Evolutionary conservation across 1,139 yeast species (phyloP), one percentile per base, ranked within the genome.

Genomic region (Yamadazyma sp.): DNA sequence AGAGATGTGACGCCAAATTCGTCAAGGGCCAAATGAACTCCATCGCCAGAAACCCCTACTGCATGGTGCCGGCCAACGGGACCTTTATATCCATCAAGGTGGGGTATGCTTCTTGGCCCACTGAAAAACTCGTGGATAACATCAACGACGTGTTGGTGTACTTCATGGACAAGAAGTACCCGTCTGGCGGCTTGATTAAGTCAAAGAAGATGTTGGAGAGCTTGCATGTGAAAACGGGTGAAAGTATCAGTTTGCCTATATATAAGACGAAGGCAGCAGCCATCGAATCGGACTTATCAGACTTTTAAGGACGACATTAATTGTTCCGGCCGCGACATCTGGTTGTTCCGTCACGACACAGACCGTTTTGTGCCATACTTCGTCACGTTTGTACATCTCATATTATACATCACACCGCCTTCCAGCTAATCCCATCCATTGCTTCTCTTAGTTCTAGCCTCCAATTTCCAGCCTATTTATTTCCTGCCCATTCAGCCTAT

Each of bases 11-110:
- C 43, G 72, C 84, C 0, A 69, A 70, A 35, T 84, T 77, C 48
- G 78, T 85, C 2, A 63, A 68, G 39, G 71, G 73, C 12, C 94
- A 85, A 55, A 59, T 84, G 49, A 73, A 70, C 49, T 70, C 82
- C 11, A 82, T 85, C 10, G 73, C 76, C 28, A 75, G 71, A 40
- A 82, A 82, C 53, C 70, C 90, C 0, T 72, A 64, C 15, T 80
- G 76, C 51, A 67, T 81, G 12, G 80, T 86, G 6, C 76, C 80
- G 4, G 70, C 68, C n/a, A 76, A 73, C 24, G 85, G 83, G 1
- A 70, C 69, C 16, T 71, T 76, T 43, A 47, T 77, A 20, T 59
- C 74, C 4, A 59, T 79, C 18, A 73, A 71, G 42, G 65, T 83
- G 13, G 92, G 89, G 2, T 68, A 64, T 43, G 53, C 76, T 4